Conservation (phyloP, 768 basidiomycete genomes). For the Boletus rex-veris region DNA sequence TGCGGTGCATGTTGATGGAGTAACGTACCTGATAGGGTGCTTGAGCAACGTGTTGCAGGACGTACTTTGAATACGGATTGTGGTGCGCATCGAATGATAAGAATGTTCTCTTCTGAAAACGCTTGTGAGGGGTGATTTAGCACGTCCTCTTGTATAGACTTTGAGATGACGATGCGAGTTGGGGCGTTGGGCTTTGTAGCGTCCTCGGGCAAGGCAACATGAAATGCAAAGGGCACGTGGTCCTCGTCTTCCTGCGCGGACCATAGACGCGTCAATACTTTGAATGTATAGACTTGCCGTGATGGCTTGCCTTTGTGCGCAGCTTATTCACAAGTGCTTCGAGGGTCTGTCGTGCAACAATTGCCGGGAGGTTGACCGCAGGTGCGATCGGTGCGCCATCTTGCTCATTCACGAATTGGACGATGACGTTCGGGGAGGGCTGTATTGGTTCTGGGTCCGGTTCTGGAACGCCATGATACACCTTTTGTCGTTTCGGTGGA, state of each 20-base stretch:
- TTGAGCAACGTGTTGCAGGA: slow-evolving; percentile 91
- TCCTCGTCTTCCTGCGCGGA: slow-evolving; percentile 57
- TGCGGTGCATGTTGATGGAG: background rate
- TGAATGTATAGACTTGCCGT: slow-evolving; percentile 12
- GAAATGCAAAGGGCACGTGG: slow-evolving; percentile 89
- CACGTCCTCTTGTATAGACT: slow-evolving; percentile 80
- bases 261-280: background rate
- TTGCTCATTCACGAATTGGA: slow-evolving; percentile 90
- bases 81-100: slow-evolving; percentile 87
- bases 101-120: slow-evolving; percentile 82
- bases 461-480: slow-evolving; percentile 70
- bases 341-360: slow-evolving; percentile 77
- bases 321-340: slow-evolving; percentile 90
- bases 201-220: slow-evolving; percentile 68
- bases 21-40: slow-evolving; percentile 74
- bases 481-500: slow-evolving; percentile 84
- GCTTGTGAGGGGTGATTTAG: slow-evolving; percentile 66
- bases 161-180: slow-evolving; percentile 77
- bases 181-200: slow-evolving; percentile 49
- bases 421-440: slow-evolving; percentile 68
- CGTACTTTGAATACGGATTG: slow-evolving; percentile 95
- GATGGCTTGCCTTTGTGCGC: slow-evolving; percentile 56
- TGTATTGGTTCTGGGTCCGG: slow-evolving; percentile 49
- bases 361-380: slow-evolving; percentile 84
- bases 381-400: slow-evolving; percentile 81